A percentile compares a stretch with the other conserved stretches of the same genome.
phyloP scores from a whole-genome alignment of 2,329 filamentous ascomycete genomes.

The Tolypocladium amazonense region DNA sequence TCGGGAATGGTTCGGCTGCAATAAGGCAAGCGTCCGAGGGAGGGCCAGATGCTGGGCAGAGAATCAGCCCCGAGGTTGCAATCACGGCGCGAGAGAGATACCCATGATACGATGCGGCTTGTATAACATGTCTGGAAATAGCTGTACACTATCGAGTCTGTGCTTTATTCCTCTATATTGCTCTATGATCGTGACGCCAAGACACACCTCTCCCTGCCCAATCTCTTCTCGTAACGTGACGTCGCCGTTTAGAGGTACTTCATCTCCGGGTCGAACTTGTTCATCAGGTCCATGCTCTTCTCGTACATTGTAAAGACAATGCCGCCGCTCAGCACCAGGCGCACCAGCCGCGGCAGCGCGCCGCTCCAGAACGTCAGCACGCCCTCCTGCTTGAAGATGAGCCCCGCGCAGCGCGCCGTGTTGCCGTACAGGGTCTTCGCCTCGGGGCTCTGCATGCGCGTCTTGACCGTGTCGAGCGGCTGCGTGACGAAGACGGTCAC shows the following conservation, averaged over 20 bases:
- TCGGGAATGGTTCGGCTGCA: slow-evolving; percentile 49
- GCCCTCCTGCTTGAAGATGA: slow-evolving; percentile 84
- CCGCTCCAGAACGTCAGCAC: slow-evolving; percentile 89
- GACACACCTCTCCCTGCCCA: background rate
- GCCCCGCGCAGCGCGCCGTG: slow-evolving; percentile 68
- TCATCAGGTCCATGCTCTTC: slow-evolving; percentile 86
- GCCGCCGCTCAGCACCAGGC: slow-evolving; percentile 82
- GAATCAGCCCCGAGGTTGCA: too few relatives aligned
- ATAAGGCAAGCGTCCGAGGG: slow-evolving; percentile 18
- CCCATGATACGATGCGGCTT: background rate
- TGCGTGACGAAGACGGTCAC: slow-evolving; percentile 78
- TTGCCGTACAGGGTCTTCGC: slow-evolving; percentile 74
- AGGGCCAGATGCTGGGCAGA: background rate
- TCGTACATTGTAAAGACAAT: slow-evolving; percentile 99
- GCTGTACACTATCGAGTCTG: background rate
- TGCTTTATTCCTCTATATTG: background rate
- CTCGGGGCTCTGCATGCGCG: slow-evolving; percentile 93
- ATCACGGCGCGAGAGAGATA: background rate
- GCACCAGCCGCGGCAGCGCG: slow-evolving; percentile 71
- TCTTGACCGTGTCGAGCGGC: slow-evolving; percentile 89
- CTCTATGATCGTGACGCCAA: background rate
- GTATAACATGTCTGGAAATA: background rate
- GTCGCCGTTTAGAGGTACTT: slow-evolving; percentile 57
- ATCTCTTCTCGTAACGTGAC: background rate
- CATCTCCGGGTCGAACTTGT: slow-evolving; percentile 68